Conservation (phyloP, 2,329 filamentous ascomycete genomes). For the Ascochyta rabiei region DNA sequence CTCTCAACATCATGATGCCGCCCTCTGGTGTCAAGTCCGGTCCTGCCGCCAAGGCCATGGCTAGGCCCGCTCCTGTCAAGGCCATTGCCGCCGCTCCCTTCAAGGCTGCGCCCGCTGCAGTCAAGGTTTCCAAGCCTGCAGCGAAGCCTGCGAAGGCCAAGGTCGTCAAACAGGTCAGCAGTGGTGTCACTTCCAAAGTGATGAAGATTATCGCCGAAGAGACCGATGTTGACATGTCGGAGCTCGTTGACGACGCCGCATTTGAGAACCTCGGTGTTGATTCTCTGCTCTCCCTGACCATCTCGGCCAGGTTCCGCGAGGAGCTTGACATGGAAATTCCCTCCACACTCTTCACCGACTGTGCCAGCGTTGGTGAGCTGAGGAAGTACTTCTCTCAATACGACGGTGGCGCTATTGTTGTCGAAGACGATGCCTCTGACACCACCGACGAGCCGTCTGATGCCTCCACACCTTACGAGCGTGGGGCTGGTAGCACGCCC, state of each 20-base stretch:
- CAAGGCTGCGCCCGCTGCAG: conserved; percentile 46
- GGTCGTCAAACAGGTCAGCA: conserved; percentile 53
- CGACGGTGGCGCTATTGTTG: conserved; percentile 48
- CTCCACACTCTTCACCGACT: conserved; percentile 65
- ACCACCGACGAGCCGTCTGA: conserved; percentile 47
- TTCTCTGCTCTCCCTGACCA: conserved; percentile 65
- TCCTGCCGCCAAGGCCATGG: conserved; percentile 33
- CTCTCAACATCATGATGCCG: conserved; percentile 70
- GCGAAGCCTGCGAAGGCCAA: conserved; percentile 58
- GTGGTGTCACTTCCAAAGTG: conserved; percentile 59
- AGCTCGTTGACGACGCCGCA: conserved; percentile 64
- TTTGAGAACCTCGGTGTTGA: conserved; percentile 69
- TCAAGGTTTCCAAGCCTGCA: conserved; percentile 59
- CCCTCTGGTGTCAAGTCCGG: conserved; percentile 57
- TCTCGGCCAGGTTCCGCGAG: conserved; percentile 67
- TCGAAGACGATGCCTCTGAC: conserved; percentile 51
- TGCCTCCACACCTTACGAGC: conserved; percentile 52
- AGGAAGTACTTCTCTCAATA: conserved; percentile 61
- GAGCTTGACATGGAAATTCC: conserved; percentile 65
- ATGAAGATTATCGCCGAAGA: conserved; percentile 72
- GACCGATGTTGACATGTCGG: conserved; percentile 63
- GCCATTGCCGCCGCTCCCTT: conserved; percentile 41
- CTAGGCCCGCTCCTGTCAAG: conserved; percentile 44
- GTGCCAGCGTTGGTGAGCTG: conserved; percentile 65
- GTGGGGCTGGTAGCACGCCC: conserved; percentile 53